A percentile compares a stretch with the other conserved stretches of the same genome.
These are phyloP conservation scores for Apostasia shenzhenica DNA, from an alignment of 106 monocot species.

Conservation along the genomic window DNA sequence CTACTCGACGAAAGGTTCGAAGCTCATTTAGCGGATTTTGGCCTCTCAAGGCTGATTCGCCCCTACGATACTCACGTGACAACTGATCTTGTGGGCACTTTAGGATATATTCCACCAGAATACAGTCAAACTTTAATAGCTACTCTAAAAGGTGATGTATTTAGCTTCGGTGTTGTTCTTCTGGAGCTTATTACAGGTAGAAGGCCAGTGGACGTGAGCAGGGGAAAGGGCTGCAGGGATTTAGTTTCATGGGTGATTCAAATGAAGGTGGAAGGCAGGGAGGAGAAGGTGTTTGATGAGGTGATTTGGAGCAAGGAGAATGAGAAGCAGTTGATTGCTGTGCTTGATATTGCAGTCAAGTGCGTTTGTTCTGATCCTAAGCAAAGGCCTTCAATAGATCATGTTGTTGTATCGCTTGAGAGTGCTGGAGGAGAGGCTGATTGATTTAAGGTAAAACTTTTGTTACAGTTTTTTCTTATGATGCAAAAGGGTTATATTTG, in stretches of 20 bases:
- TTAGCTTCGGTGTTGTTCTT: conserved; percentile 56
- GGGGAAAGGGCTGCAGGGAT: conserved; percentile 39
- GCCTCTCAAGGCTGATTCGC: conserved; percentile 50
- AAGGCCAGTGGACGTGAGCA: conserved; percentile 51
- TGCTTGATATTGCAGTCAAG: conserved; percentile 52
- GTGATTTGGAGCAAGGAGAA: conserved; percentile 29
- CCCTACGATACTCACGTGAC: conserved; percentile 64
- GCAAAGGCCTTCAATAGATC: conserved; percentile 46
- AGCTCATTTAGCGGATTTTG: conserved; percentile 63
- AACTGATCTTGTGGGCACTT: conserved; percentile 58
- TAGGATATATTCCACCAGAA: conserved; percentile 68
- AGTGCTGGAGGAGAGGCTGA: conserved; percentile 12
- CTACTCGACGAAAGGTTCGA: conserved; percentile 60
- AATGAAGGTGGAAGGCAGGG: conserved; percentile 46
- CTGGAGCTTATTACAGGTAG: conserved; percentile 54
- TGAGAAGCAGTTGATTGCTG: conserved; percentile 36
- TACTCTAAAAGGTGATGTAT: conserved; percentile 54
- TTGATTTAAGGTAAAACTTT: conserved; percentile 6
- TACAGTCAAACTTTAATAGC: conserved; percentile 51
- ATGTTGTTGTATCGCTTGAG: conserved; percentile 60
- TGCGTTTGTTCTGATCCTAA: conserved; percentile 41
- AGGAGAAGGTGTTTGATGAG: conserved; percentile 38
- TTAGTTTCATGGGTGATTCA: conserved; percentile 55
- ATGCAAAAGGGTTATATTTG: too few relatives aligned
- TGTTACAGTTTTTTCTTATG: not conserved